Evolutionary conservation across 2,329 filamentous ascomycete genomes (phyloP).

Genomic region (Penicillium hesseltinei): DNA sequence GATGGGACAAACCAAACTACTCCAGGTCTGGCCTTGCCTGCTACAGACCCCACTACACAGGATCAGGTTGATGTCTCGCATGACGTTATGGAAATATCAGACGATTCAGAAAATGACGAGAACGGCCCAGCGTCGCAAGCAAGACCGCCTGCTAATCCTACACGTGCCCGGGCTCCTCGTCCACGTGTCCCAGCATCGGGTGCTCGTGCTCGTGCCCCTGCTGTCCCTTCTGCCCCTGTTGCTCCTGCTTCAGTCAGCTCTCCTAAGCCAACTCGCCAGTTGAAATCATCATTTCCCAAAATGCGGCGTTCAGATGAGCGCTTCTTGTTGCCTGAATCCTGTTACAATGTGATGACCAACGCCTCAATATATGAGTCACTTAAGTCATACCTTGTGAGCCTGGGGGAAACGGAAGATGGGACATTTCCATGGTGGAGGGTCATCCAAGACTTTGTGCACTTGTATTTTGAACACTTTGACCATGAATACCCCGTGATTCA

Average conservation of each 20-base stretch:
- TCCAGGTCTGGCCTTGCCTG: not conserved
- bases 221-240: not conserved
- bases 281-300: not conserved
- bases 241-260: not conserved
- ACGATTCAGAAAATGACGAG: not conserved
- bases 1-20: not conserved
- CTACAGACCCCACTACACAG: not conserved
- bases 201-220: not conserved
- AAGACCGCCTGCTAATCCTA: not conserved
- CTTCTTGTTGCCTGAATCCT: not conserved
- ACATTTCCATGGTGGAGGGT: not conserved
- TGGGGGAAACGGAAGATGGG: not conserved
- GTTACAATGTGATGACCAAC: not conserved
- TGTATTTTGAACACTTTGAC: constrained; percentile 4
- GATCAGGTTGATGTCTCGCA: not conserved
- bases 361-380: not conserved
- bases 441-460: constrained; percentile 2
- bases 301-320: not conserved
- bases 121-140: not conserved
- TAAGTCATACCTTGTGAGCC: not conserved
- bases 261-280: not conserved
- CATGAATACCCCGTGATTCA: not conserved
- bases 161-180: too few relatives aligned
- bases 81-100: not conserved
- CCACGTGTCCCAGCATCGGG: not conserved